Conservation (phyloP, 441 rosid species). For the Populus tomentosa region DNA sequence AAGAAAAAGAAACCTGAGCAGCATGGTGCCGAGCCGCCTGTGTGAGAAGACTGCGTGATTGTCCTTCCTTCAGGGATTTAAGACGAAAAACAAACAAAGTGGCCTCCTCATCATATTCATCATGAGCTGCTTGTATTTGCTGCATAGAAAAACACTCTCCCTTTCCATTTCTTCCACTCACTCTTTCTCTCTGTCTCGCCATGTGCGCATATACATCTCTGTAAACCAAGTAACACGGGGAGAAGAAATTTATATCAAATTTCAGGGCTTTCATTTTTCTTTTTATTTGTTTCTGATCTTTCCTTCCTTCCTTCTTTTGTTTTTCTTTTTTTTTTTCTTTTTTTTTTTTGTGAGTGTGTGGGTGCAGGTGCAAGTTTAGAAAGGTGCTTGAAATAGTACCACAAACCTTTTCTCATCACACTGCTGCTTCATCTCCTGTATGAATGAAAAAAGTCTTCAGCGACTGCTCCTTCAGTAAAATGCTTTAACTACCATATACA, state of each 20-base stretch:
- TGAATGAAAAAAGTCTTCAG: slow-evolving; percentile 17
- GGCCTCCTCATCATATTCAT: slow-evolving; percentile 78
- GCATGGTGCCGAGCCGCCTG: slow-evolving; percentile 97
- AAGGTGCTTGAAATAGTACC: slow-evolving; percentile 17
- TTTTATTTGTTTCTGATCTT: background rate
- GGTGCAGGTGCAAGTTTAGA: background rate
- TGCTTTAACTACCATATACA: background rate
- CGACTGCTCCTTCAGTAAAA: slow-evolving; percentile 9
- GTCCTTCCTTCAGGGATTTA: slow-evolving; percentile 92
- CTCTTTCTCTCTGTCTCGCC: slow-evolving; percentile 62
- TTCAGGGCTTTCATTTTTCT: background rate
- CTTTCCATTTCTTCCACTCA: slow-evolving; percentile 64
- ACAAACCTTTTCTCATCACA: slow-evolving; percentile 92
- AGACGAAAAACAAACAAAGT: slow-evolving; percentile 77
- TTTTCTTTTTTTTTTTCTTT: too few relatives aligned
- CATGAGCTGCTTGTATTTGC: slow-evolving; percentile 70
- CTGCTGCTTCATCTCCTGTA: slow-evolving; percentile 97
- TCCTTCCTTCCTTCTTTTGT: too few relatives aligned
- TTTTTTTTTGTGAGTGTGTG: background rate
- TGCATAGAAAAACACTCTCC: slow-evolving; percentile 52
- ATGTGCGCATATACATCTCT: slow-evolving; percentile 70
- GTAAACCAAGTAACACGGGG: slow-evolving; percentile 26
- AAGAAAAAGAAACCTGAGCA: slow-evolving; percentile 69
- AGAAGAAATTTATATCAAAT: slow-evolving; percentile 19
- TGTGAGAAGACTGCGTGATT: slow-evolving; percentile 85